These are phyloP conservation scores for Chaetomidium leptoderma DNA, from an alignment of 495 filamentous ascomycete species.

Conservation along the genomic window DNA sequence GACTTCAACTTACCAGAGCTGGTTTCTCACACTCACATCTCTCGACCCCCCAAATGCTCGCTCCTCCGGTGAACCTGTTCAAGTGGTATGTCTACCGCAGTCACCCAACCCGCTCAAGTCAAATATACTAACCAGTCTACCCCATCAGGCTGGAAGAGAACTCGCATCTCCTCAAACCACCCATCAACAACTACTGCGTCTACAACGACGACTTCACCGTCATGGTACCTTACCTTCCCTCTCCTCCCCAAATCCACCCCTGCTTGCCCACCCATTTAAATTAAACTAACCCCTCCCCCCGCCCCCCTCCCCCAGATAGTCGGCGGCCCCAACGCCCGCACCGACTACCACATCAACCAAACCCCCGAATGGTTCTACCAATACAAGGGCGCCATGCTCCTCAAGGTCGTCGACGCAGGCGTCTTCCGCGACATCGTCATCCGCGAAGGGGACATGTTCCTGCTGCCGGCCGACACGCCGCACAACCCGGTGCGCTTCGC, in stretches of 20 bases:
- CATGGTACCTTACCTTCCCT: conserved; percentile 50
- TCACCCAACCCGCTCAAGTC: not conserved
- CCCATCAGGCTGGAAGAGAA: conserved; percentile 79
- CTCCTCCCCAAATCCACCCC: conserved; percentile 4
- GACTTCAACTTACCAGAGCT: not conserved
- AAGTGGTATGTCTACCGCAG: conserved; percentile 62
- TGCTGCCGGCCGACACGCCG: conserved; percentile 85
- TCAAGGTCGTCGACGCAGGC: conserved; percentile 74
- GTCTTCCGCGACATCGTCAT: conserved; percentile 81
- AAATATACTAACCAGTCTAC: conserved; percentile 16
- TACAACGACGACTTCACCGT: conserved; percentile 77
- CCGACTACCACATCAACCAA: conserved; percentile 97
- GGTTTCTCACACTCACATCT: not conserved
- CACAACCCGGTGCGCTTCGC: conserved; percentile 69
- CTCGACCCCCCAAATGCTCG: conserved; percentile 39
- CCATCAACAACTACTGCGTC: conserved; percentile 96
- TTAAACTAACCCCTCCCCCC: not conserved
- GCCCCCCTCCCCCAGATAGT: conserved; percentile 59
- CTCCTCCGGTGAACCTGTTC: conserved; percentile 67
- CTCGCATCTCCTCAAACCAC: conserved; percentile 86
- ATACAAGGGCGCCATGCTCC: conserved; percentile 84
- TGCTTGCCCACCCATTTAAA: not conserved
- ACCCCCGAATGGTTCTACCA: conserved; percentile 99
- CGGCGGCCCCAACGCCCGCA: conserved; percentile 91
- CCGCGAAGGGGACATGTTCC: conserved; percentile 88